Percentiles rank a stretch among this genome's conserved stretches.
Evolutionary conservation across 305 asterid genomes (phyloP).

Genomic region (Caryopteris hybrid): DNA sequence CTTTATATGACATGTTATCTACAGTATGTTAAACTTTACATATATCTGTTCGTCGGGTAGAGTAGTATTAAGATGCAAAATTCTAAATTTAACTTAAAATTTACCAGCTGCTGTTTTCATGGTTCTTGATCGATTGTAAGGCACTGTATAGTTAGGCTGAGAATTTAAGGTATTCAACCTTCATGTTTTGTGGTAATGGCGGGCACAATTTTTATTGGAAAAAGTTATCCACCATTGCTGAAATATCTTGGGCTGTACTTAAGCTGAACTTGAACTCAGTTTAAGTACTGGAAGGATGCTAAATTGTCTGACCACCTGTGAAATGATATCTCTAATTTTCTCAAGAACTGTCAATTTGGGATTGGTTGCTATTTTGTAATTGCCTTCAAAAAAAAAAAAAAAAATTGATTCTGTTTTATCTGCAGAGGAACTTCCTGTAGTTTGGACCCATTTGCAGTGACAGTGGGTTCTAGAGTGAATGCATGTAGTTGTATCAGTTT

Average conservation of each 20-base stretch:
- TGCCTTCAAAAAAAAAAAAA: not conserved
- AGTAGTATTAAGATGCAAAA: conserved; percentile 5
- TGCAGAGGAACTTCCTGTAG: conserved; percentile 10
- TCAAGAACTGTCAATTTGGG: not conserved
- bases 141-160: not conserved
- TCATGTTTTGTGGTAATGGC: not conserved
- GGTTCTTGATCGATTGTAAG: conserved; percentile 4
- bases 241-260: not conserved
- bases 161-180: not conserved
- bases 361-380: conserved; percentile 1
- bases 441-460: conserved; percentile 11
- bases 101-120: not conserved
- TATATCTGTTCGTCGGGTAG: not conserved
- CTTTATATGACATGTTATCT: too few species aligned
- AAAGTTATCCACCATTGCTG: not conserved
- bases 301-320: not conserved
- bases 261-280: not conserved
- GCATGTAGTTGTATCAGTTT: conserved; percentile 20
- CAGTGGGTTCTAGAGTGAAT: conserved; percentile 20
- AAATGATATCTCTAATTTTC: not conserved
- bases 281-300: not conserved
- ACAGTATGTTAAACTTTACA: too few species aligned
- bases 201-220: not conserved
- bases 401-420: too few species aligned
- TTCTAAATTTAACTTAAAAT: not conserved